Percentiles rank a stretch among this genome's conserved stretches.
These are phyloP conservation scores for Linum usitatissimum DNA, from an alignment of 345 rosid species.

Conservation along the genomic window DNA sequence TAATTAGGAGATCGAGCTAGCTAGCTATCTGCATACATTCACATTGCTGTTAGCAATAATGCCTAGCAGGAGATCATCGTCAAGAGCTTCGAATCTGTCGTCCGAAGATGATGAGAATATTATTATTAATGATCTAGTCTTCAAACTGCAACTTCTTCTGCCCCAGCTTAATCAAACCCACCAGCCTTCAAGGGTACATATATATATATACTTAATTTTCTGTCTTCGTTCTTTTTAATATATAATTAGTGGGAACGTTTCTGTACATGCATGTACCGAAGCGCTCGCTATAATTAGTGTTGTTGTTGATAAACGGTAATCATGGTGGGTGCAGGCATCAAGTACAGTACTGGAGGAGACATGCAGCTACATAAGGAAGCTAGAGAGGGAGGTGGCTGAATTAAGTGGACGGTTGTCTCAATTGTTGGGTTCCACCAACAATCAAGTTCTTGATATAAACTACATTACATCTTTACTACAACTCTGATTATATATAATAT, in stretches of 20 bases:
- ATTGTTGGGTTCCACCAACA: conserved; percentile 28
- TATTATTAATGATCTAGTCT: conserved; percentile 17
- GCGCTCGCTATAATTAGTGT: too few species aligned
- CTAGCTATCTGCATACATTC: too few species aligned
- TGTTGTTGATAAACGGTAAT: too few species aligned
- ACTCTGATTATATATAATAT: too few species aligned
- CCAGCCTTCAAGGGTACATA: conserved; percentile 15
- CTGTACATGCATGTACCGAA: too few species aligned
- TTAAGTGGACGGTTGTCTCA: conserved; percentile 44
- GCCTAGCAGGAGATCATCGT: conserved; percentile 11
- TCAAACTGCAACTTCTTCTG: conserved; percentile 20
- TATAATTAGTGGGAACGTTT: too few species aligned
- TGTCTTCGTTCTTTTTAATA: too few species aligned
- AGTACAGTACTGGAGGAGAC: conserved; percentile 31
- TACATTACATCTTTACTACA: conserved; percentile 15
- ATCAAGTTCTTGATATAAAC: conserved; percentile 13
- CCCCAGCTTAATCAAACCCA: conserved; percentile 18
- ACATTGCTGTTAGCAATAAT: neutral
- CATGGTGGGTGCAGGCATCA: conserved; percentile 18
- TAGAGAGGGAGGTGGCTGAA: conserved; percentile 41
- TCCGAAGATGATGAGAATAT: conserved; percentile 16
- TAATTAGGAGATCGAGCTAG: too few species aligned
- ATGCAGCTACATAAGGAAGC: conserved; percentile 37
- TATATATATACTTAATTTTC: too few species aligned
- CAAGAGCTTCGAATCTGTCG: conserved; percentile 8